These are phyloP conservation scores for Apiospora saccharicola DNA, from an alignment of 2,329 filamentous ascomycete genomes.

Conservation along the genomic window DNA sequence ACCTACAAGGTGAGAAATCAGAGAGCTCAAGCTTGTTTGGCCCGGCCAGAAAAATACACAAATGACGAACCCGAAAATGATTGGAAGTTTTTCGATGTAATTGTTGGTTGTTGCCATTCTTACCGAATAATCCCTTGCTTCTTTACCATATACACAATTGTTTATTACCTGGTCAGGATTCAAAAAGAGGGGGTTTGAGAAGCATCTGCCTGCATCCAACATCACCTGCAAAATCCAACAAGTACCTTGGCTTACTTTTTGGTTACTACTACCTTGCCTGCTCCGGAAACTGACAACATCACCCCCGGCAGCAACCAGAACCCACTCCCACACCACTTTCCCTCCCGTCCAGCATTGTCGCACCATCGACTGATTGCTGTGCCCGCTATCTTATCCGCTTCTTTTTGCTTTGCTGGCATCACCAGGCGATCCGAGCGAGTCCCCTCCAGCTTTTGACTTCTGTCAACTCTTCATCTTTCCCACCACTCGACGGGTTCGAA, in stretches of 20 bases:
- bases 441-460: neutral
- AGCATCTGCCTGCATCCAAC: neutral
- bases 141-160: neutral
- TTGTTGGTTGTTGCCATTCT: neutral
- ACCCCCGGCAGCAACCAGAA: conserved; percentile 2
- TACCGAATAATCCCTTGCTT: neutral
- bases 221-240: neutral
- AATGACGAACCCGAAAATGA: neutral
- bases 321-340: conserved; percentile 2
- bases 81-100: neutral
- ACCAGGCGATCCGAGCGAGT: neutral
- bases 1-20: neutral
- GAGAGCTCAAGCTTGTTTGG: neutral
- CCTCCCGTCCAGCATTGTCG: conserved; percentile 4
- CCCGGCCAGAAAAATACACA: neutral
- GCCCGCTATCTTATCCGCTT: conserved; percentile 13
- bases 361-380: conserved; percentile 21
- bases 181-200: neutral
- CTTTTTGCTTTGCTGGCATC: conserved; percentile 22
- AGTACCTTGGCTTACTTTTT: neutral
- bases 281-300: conserved; percentile 3
- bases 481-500: conserved; percentile 8
- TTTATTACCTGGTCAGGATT: neutral
- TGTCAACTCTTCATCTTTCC: neutral
- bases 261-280: neutral